phyloP scores from a whole-genome alignment of 805 yeast genomes.

The Barnettozyma californica region DNA sequence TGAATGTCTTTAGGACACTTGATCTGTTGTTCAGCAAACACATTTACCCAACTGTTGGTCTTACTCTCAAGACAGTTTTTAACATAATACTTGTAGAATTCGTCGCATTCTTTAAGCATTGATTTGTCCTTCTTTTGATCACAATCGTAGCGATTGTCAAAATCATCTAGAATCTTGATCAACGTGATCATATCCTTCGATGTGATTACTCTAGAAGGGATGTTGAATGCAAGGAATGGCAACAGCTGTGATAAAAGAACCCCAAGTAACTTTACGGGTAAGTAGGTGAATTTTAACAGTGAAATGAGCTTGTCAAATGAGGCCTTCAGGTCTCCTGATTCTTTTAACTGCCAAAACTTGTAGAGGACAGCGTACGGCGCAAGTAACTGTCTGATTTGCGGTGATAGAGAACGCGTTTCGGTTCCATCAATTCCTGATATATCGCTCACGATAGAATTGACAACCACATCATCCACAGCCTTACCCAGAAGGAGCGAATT shows the following conservation, averaged over 20 bases:
- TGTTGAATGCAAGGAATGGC: constrained; percentile 33
- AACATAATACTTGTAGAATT: constrained; percentile 19
- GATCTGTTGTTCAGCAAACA: constrained; percentile 15
- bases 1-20: constrained; percentile 16
- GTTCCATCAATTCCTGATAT: constrained; percentile 25
- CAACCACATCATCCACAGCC: constrained; percentile 51
- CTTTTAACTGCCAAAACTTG: constrained; percentile 38
- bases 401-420: constrained; percentile 34
- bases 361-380: constrained; percentile 66
- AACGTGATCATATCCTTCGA: constrained; percentile 18
- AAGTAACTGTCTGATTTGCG: constrained; percentile 60
- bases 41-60: constrained; percentile 18
- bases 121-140: constrained; percentile 13
- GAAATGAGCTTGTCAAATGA: constrained; percentile 31
- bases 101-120: constrained; percentile 13
- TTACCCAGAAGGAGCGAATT: constrained; percentile 47
- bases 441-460: constrained; percentile 43
- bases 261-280: constrained; percentile 47
- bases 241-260: constrained; percentile 43
- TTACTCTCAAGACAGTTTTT: not conserved
- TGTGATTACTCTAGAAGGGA: constrained; percentile 19
- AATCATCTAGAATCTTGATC: constrained; percentile 19
- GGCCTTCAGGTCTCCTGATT: constrained; percentile 22
- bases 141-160: constrained; percentile 12
- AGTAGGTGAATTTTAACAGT: constrained; percentile 44